Conservation (phyloP, 2,329 filamentous ascomycete genomes). For the Parafenestella ontariensis region DNA sequence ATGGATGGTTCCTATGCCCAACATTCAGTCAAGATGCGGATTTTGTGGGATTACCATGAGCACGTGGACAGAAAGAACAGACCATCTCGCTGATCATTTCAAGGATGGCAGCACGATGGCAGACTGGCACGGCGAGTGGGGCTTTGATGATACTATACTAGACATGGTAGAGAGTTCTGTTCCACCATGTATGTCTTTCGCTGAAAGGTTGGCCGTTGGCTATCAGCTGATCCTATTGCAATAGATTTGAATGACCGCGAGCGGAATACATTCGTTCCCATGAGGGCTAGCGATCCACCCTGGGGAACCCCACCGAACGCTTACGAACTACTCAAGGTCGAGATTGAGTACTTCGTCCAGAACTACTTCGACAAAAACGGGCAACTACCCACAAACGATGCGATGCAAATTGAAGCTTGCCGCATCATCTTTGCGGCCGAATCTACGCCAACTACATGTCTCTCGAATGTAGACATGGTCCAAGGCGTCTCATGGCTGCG, state of each 20-base stretch:
- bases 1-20: conserved; percentile 34
- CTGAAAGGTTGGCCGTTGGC: background rate
- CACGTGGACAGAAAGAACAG: conserved; percentile 30
- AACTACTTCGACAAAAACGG: conserved; percentile 27
- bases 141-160: conserved; percentile 22
- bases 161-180: conserved; percentile 27
- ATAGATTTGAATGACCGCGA: conserved; percentile 32
- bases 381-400: conserved; percentile 26
- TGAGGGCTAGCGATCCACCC: conserved; percentile 28
- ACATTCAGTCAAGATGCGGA: conserved; percentile 30
- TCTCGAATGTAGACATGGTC: background rate
- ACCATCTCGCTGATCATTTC: conserved; percentile 39
- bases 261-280: conserved; percentile 26
- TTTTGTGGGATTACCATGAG: conserved; percentile 30
- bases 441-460: conserved; percentile 5
- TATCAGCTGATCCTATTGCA: background rate
- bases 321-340: conserved; percentile 33
- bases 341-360: conserved; percentile 32
- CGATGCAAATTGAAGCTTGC: conserved; percentile 36
- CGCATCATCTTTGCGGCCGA: conserved; percentile 37
- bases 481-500: conserved; percentile 29
- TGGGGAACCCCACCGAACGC: conserved; percentile 33
- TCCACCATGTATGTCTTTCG: conserved; percentile 23
- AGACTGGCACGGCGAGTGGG: conserved; percentile 37
- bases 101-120: conserved; percentile 32